A percentile compares a stretch with the other conserved stretches of the same genome.
phyloP scores from a whole-genome alignment of 1,284 basidiomycete genomes.

The Lentinula novae-zelandiae region DNA sequence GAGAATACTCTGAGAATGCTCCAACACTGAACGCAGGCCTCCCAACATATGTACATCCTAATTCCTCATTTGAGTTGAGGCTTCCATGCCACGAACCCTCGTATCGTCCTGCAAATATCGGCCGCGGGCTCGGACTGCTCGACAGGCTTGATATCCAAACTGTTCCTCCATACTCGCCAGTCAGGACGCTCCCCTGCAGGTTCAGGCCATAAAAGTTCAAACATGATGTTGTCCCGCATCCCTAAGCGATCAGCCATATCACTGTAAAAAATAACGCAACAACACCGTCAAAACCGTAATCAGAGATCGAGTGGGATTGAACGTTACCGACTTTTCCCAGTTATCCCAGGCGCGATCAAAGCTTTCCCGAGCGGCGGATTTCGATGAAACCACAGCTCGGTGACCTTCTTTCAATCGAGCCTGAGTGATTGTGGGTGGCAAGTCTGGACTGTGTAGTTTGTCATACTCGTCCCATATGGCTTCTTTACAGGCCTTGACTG shows the following conservation, averaged over 20 bases:
- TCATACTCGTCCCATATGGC: constrained; percentile 65
- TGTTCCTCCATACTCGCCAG: constrained; percentile 50
- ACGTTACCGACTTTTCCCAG: constrained; percentile 58
- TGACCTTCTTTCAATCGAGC: constrained; percentile 27
- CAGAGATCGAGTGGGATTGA: neutral
- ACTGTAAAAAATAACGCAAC: constrained; percentile 29
- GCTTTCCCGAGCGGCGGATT: constrained; percentile 45
- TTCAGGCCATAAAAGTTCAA: constrained; percentile 50
- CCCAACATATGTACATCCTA: neutral
- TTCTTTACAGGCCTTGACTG: constrained; percentile 60
- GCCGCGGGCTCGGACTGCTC: neutral
- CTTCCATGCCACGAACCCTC: constrained; percentile 18
- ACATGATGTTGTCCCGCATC: constrained; percentile 46
- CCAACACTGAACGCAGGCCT: neutral
- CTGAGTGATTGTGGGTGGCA: constrained; percentile 30
- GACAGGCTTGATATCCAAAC: constrained; percentile 14
- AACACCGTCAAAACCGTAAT: neutral
- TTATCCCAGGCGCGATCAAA: constrained; percentile 66
- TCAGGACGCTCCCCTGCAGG: constrained; percentile 46
- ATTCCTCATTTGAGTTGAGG: constrained; percentile 1
- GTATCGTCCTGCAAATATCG: constrained; percentile 14
- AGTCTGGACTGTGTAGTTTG: constrained; percentile 39
- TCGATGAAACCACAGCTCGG: constrained; percentile 16
- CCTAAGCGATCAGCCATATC: constrained; percentile 74
- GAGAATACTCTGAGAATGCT: neutral